Percentiles rank a stretch among this genome's conserved stretches.
These are phyloP conservation scores for Arthrobotrys iridis DNA, from an alignment of 2,329 filamentous ascomycete genomes.

Conservation along the genomic window DNA sequence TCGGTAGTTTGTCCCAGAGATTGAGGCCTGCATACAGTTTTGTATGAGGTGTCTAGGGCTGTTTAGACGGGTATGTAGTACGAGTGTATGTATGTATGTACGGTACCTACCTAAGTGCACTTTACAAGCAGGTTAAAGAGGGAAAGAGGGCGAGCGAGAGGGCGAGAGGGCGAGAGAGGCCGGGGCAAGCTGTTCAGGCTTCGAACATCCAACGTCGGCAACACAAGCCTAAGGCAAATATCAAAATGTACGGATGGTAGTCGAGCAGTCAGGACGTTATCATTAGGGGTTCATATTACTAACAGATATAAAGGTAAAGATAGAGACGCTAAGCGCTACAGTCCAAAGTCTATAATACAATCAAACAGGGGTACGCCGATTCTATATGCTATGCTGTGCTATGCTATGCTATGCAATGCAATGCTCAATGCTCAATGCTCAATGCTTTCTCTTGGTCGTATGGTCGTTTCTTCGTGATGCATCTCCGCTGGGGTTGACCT, in stretches of 20 bases:
- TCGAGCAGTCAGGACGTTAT: background rate
- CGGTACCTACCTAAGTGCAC: too few relatives aligned
- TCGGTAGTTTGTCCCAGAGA: background rate
- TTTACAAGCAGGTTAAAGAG: too few relatives aligned
- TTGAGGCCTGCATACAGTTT: background rate
- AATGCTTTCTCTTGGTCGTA: conserved; percentile 16
- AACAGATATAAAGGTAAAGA: too few relatives aligned
- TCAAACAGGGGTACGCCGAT: conserved; percentile 4
- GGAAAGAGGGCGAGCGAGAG: background rate
- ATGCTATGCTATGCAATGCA: background rate
- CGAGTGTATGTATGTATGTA: too few relatives aligned
- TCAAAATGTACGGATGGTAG: background rate
- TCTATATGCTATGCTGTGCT: background rate
- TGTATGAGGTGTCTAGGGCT: background rate
- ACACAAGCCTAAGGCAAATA: conserved; percentile 12
- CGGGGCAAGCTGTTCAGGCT: background rate
- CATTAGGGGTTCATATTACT: conserved; percentile 8
- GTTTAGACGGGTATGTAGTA: background rate
- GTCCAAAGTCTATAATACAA: conserved; percentile 16
- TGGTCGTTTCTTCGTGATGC: conserved; percentile 33
- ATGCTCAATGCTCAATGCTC: conserved; percentile 13
- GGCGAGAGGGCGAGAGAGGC: background rate
- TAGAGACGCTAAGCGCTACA: conserved; percentile 10
- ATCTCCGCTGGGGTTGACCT: background rate
- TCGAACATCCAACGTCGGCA: conserved; percentile 51